Base-by-base conservation (phyloP, 352 stramenopile species). In the Phytophthora idaei region DNA sequence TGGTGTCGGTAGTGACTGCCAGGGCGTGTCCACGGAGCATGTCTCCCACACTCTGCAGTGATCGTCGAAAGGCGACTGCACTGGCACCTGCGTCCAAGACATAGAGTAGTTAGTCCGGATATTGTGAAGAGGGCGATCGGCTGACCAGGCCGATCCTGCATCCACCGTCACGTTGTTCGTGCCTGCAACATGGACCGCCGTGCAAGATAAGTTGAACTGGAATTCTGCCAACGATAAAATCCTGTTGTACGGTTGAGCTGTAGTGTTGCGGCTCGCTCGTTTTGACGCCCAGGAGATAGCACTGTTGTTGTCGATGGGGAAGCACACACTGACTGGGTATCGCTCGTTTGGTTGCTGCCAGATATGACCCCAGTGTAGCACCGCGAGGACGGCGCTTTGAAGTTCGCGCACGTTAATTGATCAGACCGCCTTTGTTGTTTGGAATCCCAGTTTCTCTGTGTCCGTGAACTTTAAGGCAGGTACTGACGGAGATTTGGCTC, bases 51-150 rank as follows among this genome's bases (percentile, higher is more conserved):
- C 42, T 12, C 1, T 27, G 21, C 47, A 76, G 57, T 69, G 57
- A 69, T 72, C 25, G 57, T 47, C 50, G 58, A 56, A 71, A 8
- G 47, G 55, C 8, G 34, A 50, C 4, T 4, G 28, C 11, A 68
- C 34, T 9, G 21, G 1, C 5, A 69, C 28, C 56, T 71, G 4
- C 10, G 15, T 45, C 39, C 39, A 45, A 5, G 39, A 45, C 11
- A 8, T 11, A 17, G 12, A 45, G 4, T 21, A 25, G 39, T 27
- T 45, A 45, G 39, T 45, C 39, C 39, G 21, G 6, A 21, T 5
- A 8, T 21, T 5, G 15, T 25, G 15, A 9, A 45, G 15, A 3
- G 39, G 39, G 39, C 21, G 39, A 21, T 45, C 15, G 6, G 15
- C 15, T 6, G 9, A 17, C 39, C 39, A 45, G 21, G 39, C 39